Base-by-base conservation (phyloP, 1,139 yeast species). In the Geotrichum siamense region DNA sequence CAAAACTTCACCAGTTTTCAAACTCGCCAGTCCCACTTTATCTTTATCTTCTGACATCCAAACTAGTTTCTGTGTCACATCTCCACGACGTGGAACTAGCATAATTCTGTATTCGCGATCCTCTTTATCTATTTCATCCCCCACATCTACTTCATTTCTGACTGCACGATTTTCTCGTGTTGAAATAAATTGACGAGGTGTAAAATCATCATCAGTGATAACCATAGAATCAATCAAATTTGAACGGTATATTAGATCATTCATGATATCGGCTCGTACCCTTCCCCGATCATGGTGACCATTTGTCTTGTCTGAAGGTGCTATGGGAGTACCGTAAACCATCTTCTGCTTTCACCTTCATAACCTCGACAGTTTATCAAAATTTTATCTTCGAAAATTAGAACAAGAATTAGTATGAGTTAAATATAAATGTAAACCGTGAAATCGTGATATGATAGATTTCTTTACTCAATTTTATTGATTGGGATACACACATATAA, bases 231-330 rank as follows among this genome's bases (percentile, higher is more conserved):
- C 43, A 15, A 40, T 40, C 16, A 31, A 17, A 20, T 15, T 19
- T 9, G 43, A 40, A 3, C 39, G 30, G 27, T 40, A 40, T 3
- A 40, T 27, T 9, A 40, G 22, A 19, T 40, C 43, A 20, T 40
- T 40, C 43, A 40, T 40, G 13, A 26, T 28, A 19, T 25, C 20
- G 16, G 37, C 38, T 28, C 33, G 20, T 12, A 40, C 43, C 10
- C 43, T 29, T 4, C 43, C 43, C 12, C 12, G 8, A 12, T 25
- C 27, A 15, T 28, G 32, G 15, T 5, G 15, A 10, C 10, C 6
- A 23, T 8, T 10, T 23, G 9, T 10, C 8, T 15, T 15, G n/a
- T 12, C n/a, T 28, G 13, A 8, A 8, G 17, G 8, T 28, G 13
- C n/a, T 6, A 28, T 28, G 8, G 32, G 32, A 8, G 32, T 28